Evolutionary conservation across 2,329 filamentous ascomycete species (phyloP), one percentile per base, ranked within the genome.

Genomic region (Aspergillus sergii): DNA sequence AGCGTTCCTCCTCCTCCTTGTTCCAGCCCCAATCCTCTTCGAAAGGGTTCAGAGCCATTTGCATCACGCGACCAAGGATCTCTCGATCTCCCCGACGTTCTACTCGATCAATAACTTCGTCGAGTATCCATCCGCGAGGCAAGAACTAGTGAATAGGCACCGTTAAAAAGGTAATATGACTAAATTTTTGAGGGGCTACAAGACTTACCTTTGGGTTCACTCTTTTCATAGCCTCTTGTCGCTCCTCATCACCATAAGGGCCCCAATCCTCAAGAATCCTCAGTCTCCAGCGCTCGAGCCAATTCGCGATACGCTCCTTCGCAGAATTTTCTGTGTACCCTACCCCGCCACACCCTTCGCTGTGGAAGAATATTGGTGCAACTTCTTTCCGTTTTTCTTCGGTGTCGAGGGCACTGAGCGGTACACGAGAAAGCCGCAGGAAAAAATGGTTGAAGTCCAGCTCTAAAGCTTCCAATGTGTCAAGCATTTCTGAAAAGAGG

Each of bases 361-460:
- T 81, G 74, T 95, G 91, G 82, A 97, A 96, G 79, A 99, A 97
- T 0, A 87, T 76, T 0, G 83, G 83, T 0, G 94, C 92, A 10
- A 83, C 81, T n/a, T 88, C 83, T 65, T 85, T 85, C 58, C 92
- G 82, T 55, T 83, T 80, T 23, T 89, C 85, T 30, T 89, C 85
- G 0, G 88, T 90, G 32, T 86, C 84, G 8, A 97, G 74, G 5
- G 92, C 86, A 0, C 78, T 78, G 1, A 93, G 65, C 36, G 80
- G 85, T 21, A 97, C 73, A 23, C 80, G 78, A 58, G 90, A 90
- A 0, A 99, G 82, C 10, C 90, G 86, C 45, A 96, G 87, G 84
- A 98, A 98, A 75, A 96, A 95, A 72, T 96, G 91, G 73, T 96
- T 92, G 78, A 97, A 99, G 76, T 99, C 95, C 2, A 99, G 81